Conservation (phyloP, 805 yeast species). For the Schwanniomyces pseudopolymorphus region DNA sequence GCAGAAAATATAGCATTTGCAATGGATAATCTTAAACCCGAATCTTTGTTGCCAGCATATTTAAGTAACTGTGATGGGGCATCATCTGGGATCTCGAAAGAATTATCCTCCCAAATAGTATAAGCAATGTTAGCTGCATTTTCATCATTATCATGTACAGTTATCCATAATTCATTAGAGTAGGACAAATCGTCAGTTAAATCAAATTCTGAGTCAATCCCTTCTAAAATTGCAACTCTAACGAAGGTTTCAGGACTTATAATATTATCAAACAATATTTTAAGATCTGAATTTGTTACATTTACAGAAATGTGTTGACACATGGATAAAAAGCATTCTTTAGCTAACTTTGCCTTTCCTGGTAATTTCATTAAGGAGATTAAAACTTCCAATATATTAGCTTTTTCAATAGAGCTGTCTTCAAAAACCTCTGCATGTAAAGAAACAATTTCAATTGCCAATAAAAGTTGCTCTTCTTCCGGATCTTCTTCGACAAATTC, state of each 20-base stretch:
- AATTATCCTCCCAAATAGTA: conserved; percentile 84
- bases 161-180: conserved; percentile 74
- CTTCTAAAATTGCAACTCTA: conserved; percentile 77
- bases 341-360: conserved; percentile 74
- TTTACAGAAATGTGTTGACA: conserved; percentile 74
- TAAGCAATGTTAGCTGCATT: conserved; percentile 62
- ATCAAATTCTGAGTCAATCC: conserved; percentile 79
- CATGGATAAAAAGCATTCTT: conserved; percentile 77
- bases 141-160: conserved; percentile 70
- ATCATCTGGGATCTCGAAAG: conserved; percentile 44
- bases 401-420: conserved; percentile 67
- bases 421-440: conserved; percentile 68
- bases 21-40: conserved; percentile 69
- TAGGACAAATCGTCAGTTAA: conserved; percentile 45
- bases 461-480: conserved; percentile 81
- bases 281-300: conserved; percentile 55
- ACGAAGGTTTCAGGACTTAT: conserved; percentile 69
- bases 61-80: conserved; percentile 48
- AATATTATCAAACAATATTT: conserved; percentile 53
- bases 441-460: conserved; percentile 74
- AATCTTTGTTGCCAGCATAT: conserved; percentile 54
- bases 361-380: conserved; percentile 70
- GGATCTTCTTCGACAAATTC: conserved; percentile 80
- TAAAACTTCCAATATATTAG: conserved; percentile 58
- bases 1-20: conserved; percentile 72